Evolutionary conservation across 2,329 filamentous ascomycete genomes (phyloP), one percentile per base, ranked within the genome.

Genomic region (Tympanopsis confertula): DNA sequence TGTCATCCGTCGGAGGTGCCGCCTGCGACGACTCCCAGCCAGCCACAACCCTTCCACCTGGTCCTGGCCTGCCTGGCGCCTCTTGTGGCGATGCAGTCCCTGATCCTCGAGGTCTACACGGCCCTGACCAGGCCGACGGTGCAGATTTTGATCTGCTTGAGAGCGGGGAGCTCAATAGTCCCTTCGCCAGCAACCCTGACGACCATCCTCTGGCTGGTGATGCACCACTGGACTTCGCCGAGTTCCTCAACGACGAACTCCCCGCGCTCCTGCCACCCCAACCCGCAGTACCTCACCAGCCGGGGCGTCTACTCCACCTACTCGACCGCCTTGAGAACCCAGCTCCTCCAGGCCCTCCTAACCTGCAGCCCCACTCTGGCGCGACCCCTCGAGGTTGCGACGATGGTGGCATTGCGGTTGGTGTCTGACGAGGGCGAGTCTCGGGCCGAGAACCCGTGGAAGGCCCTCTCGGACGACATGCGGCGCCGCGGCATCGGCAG

Each of bases 1-100:
- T 98, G 91, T 96, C 91, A 78, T 81, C 89, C 84, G 82, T 75
- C 67, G 70, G 73, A 72, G 63, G 68, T 64, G 60, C 61, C 65
- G 52, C 48, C 42, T 47, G 50, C 44, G 49, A 54, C 37, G 52
- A 62, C 44, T 52, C 59, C 20, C 52, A 59, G 48, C 61, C 59
- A 47, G 54, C 61, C 51, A n/a, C 10, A 28, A 10, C 24, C 24
- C n/a, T n/a, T 28, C 24, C 59, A 56, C 57, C 58, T 59, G 50
- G 66, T 61, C 55, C 53, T 47, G 55, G 55, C 53, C 50, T 65
- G 59, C 46, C 65, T 52, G 56, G 62, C 58, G 52, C 57, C 54
- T 54, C 54, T 53, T 46, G 52, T 52, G 42, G 56, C 55, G 44
- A 49, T 52, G 47, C 63, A 61, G 52, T 57, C 56, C 42, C 66